Evolutionary conservation across 2,329 filamentous ascomycete species (phyloP).

Genomic region (Mariannaea sp.): DNA sequence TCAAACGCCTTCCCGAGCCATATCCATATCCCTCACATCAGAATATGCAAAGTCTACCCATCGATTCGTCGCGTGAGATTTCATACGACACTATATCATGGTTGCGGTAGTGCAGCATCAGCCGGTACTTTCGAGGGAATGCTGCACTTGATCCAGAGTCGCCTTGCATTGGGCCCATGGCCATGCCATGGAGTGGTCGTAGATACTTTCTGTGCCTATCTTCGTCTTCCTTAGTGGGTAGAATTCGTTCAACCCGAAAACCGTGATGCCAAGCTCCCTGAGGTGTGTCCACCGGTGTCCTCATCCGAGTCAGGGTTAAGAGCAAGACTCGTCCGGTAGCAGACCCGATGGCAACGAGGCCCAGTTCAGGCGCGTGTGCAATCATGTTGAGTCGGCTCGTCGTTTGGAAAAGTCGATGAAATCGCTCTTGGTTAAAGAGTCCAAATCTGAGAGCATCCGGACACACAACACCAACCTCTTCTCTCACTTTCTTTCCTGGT

Average conservation of each 20-base stretch:
- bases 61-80: constrained; percentile 52
- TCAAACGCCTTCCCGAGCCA: constrained; percentile 7
- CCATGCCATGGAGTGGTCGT: constrained; percentile 68
- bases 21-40: constrained; percentile 27
- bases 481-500: constrained; percentile 24
- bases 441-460: constrained; percentile 39
- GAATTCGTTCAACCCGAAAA: constrained; percentile 59
- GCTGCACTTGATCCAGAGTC: constrained; percentile 24
- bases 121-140: constrained; percentile 59
- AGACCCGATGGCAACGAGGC: constrained; percentile 69
- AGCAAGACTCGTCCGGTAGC: constrained; percentile 69
- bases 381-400: constrained; percentile 61
- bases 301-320: constrained; percentile 56
- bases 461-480: constrained; percentile 42
- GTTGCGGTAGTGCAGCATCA: constrained; percentile 75
- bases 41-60: constrained; percentile 45
- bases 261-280: constrained; percentile 44
- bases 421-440: constrained; percentile 25
- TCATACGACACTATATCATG: constrained; percentile 74
- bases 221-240: constrained; percentile 56
- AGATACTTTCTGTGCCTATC: constrained; percentile 47
- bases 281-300: constrained; percentile 27
- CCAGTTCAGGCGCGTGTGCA: constrained; percentile 69
- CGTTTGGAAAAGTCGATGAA: constrained; percentile 39
- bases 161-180: constrained; percentile 65